Evolutionary conservation across 768 basidiomycete genomes (phyloP), one percentile per base, ranked within the genome.

Genomic region (Tulasnella calospora): DNA sequence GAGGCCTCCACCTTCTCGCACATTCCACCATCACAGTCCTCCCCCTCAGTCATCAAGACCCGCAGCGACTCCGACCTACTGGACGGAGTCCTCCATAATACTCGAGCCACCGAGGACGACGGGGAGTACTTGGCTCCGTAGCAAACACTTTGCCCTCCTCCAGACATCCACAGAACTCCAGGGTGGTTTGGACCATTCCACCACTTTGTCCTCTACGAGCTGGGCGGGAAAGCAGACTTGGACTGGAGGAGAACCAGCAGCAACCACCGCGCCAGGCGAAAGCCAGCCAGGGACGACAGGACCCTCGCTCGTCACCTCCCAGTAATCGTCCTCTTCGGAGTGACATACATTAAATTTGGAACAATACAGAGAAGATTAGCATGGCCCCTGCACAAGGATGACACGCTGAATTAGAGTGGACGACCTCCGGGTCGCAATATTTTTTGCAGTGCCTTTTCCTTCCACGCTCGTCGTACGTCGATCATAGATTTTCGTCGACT

Each of bases 301-400:
- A 35, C 27, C 33, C 30, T 67, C 27, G 27, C 13, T 35, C 61
- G 6, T 67, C 61, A 67, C 61, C 19, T 51, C 30, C 27, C 15
- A 17, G 6, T 17, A 23, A 75, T 47, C 80, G 81, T 82, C 90
- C 91, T 91, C 91, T 92, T 92, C 90, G 91, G 91, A 91, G 93
- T 92, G 92, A 91, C 93, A 93, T 92, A 94, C 90, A 92, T 92
- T 93, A 95, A 95, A 94, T 93, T 95, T 95, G 94, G 93, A 96
- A 95, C 94, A 93, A 96, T 96, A 96, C 95, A 95, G 95, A 97
- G 95, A 96, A 96, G 95, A 96, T 97, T 96, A 96, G 95, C 95
- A 97, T 97, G 94, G 96, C 95, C 95, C 96, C 95, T 97, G 95
- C 96, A 97, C 95, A 98, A 97, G 96, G 95, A 97, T 96, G 95